phyloP scores from a whole-genome alignment of 768 basidiomycete species.

The Cubamyces sp. region DNA sequence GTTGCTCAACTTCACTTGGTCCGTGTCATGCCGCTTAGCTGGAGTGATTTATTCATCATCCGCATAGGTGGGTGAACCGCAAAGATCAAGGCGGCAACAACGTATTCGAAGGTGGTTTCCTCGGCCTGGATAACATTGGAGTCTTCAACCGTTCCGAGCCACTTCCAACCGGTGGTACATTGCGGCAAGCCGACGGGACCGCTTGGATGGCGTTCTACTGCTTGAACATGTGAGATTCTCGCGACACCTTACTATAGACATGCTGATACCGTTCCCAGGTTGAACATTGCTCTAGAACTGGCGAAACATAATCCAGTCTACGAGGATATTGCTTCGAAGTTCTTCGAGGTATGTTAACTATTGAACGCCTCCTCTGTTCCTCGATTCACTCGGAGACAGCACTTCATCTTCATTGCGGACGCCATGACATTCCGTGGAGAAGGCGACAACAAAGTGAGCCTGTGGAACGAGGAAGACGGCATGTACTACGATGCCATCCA shows the following conservation, averaged over 20 bases:
- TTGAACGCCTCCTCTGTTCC: conserved; percentile 13
- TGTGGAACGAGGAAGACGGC: conserved; percentile 97
- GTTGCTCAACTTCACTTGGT: conserved; percentile 97
- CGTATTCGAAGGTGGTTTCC: conserved; percentile 98
- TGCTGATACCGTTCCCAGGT: conserved; percentile 48
- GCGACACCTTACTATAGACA: neutral
- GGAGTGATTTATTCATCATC: neutral
- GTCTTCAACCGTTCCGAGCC: conserved; percentile 98
- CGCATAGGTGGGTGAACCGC: conserved; percentile 91
- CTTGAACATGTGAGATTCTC: conserved; percentile 80
- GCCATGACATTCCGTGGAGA: conserved; percentile 89
- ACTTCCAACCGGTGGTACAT: conserved; percentile 88
- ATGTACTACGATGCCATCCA: conserved; percentile 99
- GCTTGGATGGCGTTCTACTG: conserved; percentile 99
- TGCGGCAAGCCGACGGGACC: conserved; percentile 98
- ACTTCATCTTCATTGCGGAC: conserved; percentile 98
- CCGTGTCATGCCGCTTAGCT: conserved; percentile 7
- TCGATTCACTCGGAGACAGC: conserved; percentile 46
- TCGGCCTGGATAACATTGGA: conserved; percentile 97
- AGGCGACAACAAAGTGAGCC: conserved; percentile 75
- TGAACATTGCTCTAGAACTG: conserved; percentile 96
- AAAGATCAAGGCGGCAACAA: conserved; percentile 95
- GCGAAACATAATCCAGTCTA: conserved; percentile 98
- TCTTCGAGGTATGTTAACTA: conserved; percentile 70
- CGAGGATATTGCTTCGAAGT: conserved; percentile 99